Conservation (phyloP, 2,329 filamentous ascomycete genomes). For the Aspergillus quadrilineatus region DNA sequence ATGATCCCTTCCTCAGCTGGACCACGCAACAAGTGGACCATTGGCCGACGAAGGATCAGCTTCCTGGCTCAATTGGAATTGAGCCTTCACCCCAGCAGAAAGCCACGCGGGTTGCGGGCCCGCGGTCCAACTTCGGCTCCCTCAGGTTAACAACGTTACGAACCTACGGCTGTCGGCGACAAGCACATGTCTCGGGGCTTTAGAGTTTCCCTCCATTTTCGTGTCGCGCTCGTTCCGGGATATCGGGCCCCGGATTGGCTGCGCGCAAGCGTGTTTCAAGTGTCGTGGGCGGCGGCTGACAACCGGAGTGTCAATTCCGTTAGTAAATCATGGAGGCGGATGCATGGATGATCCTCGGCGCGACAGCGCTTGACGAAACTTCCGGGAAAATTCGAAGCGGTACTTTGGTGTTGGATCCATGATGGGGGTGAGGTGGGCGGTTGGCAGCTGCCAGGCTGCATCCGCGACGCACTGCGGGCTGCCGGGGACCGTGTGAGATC, state of each 20-base stretch:
- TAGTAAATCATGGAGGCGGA: neutral
- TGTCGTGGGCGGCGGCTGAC: neutral
- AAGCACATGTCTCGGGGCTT: conserved; percentile 11
- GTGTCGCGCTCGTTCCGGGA: neutral
- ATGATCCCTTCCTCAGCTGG: neutral
- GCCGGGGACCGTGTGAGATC: conserved; percentile 2
- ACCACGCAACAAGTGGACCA: neutral
- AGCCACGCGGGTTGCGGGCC: conserved; percentile 13
- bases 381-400: neutral
- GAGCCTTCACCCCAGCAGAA: conserved; percentile 4
- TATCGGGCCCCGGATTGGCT: neutral
- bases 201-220: neutral
- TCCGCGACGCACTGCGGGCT: neutral
- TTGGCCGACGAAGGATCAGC: conserved; percentile 3
- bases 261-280: conserved; percentile 14
- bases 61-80: conserved; percentile 11
- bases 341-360: conserved; percentile 5
- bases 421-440: neutral
- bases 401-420: neutral
- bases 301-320: neutral
- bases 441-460: neutral
- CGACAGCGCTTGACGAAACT: conserved; percentile 2
- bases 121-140: conserved; percentile 3
- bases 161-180: neutral
- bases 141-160: neutral